Percentiles rank a stretch among this genome's conserved stretches.
These are phyloP conservation scores for Lycium barbarum DNA, from an alignment of 257 asterid genomes.

Conservation along the genomic window DNA sequence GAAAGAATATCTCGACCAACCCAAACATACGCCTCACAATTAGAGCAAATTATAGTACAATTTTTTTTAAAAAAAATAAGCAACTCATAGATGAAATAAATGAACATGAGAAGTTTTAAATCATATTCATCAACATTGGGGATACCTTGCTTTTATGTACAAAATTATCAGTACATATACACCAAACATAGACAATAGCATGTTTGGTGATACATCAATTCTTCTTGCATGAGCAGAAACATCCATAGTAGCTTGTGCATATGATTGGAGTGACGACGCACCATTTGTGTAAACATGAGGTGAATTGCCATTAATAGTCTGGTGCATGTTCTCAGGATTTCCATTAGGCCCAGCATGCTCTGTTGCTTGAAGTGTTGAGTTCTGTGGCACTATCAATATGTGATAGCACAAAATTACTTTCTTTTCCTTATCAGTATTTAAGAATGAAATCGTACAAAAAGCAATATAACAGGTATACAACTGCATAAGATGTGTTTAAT, in stretches of 20 bases:
- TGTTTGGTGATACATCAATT: constrained; percentile 49
- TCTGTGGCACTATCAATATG: constrained; percentile 52
- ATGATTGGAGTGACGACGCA: constrained; percentile 51
- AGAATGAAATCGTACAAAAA: background rate
- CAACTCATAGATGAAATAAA: background rate
- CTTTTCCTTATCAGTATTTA: background rate
- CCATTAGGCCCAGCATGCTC: constrained; percentile 51
- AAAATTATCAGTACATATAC: too few species aligned
- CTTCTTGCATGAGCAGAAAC: constrained; percentile 53
- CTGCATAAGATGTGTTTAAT: background rate
- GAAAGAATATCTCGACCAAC: background rate
- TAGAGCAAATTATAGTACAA: background rate
- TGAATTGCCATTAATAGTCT: constrained; percentile 34
- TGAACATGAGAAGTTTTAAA: background rate
- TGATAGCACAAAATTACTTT: background rate
- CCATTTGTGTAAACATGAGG: constrained; percentile 59
- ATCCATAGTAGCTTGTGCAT: constrained; percentile 54
- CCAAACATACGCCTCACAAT: background rate
- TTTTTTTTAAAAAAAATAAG: too few species aligned
- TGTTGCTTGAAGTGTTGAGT: constrained; percentile 47
- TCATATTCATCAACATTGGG: too few species aligned
- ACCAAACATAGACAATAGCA: constrained; percentile 38
- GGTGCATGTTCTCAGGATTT: constrained; percentile 62
- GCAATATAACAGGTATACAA: constrained; percentile 4
- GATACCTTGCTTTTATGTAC: too few species aligned